phyloP scores from a whole-genome alignment of 768 basidiomycete species.

The Lactifluus subvellereus region DNA sequence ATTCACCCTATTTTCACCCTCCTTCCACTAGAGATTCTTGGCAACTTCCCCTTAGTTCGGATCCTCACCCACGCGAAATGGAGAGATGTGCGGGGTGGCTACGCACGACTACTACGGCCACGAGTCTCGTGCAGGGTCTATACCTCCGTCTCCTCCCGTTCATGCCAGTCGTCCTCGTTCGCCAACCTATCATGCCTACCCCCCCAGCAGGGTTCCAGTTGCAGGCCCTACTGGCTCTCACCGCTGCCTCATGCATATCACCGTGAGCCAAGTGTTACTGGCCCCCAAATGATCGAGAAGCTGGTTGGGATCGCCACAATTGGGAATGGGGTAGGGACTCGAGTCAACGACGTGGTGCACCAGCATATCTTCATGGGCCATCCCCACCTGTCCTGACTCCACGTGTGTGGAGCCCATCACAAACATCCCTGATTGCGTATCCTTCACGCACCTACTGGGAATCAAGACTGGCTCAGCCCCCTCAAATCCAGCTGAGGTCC shows the following conservation, averaged over 20 bases:
- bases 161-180: conserved; percentile 45
- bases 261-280: conserved; percentile 42
- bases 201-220: conserved; percentile 43
- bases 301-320: conserved; percentile 58
- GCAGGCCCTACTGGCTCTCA: conserved; percentile 48
- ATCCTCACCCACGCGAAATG: conserved; percentile 44
- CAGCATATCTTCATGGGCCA: conserved; percentile 30
- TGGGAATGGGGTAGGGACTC: conserved; percentile 42
- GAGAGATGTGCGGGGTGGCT: conserved; percentile 47
- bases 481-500: conserved; percentile 30
- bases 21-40: conserved; percentile 45
- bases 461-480: conserved; percentile 38
- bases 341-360: conserved; percentile 24
- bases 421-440: conserved; percentile 54
- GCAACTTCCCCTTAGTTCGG: conserved; percentile 62
- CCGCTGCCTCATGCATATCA: conserved; percentile 60
- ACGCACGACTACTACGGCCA: conserved; percentile 58
- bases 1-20: conserved; percentile 40
- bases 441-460: conserved; percentile 57
- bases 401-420: conserved; percentile 29
- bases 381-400: conserved; percentile 41
- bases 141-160: conserved; percentile 56
- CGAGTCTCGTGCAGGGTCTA: conserved; percentile 45
- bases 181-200: conserved; percentile 44
- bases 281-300: conserved; percentile 47